A percentile compares a stretch with the other conserved stretches of the same genome.
Evolutionary conservation across 768 basidiomycete species (phyloP).

Genomic region (Rhodotorula graminis): DNA sequence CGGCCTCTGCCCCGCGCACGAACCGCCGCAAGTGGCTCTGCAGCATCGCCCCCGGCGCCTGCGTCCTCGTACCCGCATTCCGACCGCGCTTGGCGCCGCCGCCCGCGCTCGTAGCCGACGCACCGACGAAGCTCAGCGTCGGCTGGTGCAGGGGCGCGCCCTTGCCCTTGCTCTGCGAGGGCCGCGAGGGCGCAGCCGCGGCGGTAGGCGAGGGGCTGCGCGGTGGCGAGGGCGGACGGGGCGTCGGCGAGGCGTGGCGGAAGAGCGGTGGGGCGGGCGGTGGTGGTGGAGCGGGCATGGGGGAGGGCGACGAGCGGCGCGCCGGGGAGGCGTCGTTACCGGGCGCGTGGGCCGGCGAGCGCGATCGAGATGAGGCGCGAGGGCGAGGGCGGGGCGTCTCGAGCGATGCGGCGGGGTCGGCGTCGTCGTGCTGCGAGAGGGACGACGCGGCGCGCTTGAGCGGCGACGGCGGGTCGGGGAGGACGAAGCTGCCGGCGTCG

Average conservation of each 20-base stretch:
- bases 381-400: neutral
- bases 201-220: neutral
- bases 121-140: neutral
- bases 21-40: constrained; percentile 1
- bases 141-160: neutral
- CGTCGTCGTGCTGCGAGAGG: neutral
- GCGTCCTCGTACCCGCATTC: constrained; percentile 3
- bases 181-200: neutral
- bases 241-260: neutral
- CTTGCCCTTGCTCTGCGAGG: too few species aligned
- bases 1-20: neutral
- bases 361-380: too few species aligned
- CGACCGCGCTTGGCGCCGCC: neutral
- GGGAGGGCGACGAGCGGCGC: too few species aligned
- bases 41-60: constrained; percentile 21
- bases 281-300: neutral
- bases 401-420: neutral
- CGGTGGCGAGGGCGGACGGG: neutral
- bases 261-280: neutral
- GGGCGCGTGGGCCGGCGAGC: neutral
- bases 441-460: neutral
- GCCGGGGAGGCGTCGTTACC: neutral
- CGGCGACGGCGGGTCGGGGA: neutral
- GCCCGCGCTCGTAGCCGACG: neutral
- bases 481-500: neutral